Conservation (phyloP, 345 rosid species). For the Dovyalis caffra region DNA sequence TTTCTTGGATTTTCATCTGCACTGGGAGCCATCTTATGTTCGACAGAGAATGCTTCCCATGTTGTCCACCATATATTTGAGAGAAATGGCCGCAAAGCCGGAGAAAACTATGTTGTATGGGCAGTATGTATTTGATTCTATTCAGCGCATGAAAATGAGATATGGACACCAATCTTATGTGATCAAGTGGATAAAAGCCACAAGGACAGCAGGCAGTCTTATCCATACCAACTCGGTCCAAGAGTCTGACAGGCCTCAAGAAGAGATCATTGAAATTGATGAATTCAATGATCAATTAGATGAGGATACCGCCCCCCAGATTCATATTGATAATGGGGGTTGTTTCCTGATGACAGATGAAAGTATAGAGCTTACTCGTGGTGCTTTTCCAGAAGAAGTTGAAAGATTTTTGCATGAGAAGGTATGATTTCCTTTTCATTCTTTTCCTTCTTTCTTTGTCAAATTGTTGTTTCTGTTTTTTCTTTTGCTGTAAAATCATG, state of each 20-base stretch:
- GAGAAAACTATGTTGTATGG: conserved; percentile 46
- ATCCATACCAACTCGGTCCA: conserved; percentile 21
- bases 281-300: conserved; percentile 48
- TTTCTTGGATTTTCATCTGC: conserved; percentile 66
- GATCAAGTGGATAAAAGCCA: conserved; percentile 71
- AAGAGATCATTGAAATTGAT: conserved; percentile 43
- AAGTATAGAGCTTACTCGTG: conserved; percentile 55
- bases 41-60: conserved; percentile 75
- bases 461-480: background rate
- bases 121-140: conserved; percentile 72
- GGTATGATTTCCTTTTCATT: conserved; percentile 34
- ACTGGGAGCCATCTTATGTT: conserved; percentile 71
- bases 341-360: conserved; percentile 73
- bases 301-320: conserved; percentile 43
- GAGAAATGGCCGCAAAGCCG: conserved; percentile 51
- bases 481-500: background rate
- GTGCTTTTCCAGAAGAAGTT: conserved; percentile 73
- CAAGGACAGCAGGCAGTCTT: conserved; percentile 26
- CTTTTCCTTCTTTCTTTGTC: background rate
- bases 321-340: conserved; percentile 49
- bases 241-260: conserved; percentile 33
- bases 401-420: conserved; percentile 57
- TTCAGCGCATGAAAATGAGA: conserved; percentile 65
- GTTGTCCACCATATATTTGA: conserved; percentile 77
- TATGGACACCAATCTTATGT: conserved; percentile 63